Base-by-base conservation (phyloP, 305 asterid genomes). In the Salvia sclarea region DNA sequence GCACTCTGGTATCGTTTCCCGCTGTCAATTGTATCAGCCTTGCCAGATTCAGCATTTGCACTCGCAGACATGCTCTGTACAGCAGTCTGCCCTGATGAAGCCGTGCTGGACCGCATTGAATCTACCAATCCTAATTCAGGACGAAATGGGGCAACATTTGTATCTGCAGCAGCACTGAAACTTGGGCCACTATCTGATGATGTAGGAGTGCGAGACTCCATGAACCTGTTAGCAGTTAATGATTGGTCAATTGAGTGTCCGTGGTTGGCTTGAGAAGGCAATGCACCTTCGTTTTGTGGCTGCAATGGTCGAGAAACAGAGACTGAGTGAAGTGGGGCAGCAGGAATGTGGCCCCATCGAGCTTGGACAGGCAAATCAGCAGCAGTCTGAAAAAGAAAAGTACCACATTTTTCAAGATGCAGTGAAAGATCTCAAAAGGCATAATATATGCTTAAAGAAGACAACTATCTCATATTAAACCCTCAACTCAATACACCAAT, bases 321-420 rank as follows among this genome's bases (percentile, higher is more conserved):
- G 40, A 78, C 76, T n/a, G 95, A 17, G 71, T 88, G 88, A 59
- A 87, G 82, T 30, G 85, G 78, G 12, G 95, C 75, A 63, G 92
- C 76, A 66, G 96, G 91, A 56, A 86, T 78, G 79, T 83, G 92
- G 43, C 96, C 84, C 97, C 96, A 91, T 56, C 84, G 88, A 72
- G 96, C 82, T 82, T 81, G 95, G 71, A 83, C 84, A 37, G 97
- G 74, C 78, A 87, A 73, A 75, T 94, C 95, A 61, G 96, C 74
- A 48, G 85, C 78, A 61, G 92, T 56, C 97, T 91, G 89, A 47
- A 68, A 70, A 73, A 54, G 53, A 63, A 80, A 33, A 14, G 35
- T 8, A 58, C 3, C 58, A 28, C 38, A 0, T 73, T 10, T 10
- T 37, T 47, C 67, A 54, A 43, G n/a, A 40, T 21, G 45, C 16